Evolutionary conservation across 1,139 yeast genomes (phyloP).

Genomic region (Zhuliangozyma blackwelliae): DNA sequence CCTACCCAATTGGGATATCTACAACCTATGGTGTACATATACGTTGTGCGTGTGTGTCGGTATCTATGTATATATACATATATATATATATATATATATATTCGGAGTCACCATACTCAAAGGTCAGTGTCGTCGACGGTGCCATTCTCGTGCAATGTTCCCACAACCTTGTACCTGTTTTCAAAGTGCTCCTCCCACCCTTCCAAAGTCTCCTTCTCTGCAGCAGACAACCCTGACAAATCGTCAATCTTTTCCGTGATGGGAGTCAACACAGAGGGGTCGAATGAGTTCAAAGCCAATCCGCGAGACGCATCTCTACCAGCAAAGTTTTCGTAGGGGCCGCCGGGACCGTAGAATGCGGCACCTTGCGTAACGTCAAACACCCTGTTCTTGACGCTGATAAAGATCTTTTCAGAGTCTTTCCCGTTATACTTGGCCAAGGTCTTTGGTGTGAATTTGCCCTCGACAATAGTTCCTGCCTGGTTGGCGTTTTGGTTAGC

Average conservation of each 20-base stretch:
- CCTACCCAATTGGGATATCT: too few relatives aligned
- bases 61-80: too few relatives aligned
- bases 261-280: constrained; percentile 50
- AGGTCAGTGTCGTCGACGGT: constrained; percentile 6
- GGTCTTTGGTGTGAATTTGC: constrained; percentile 75
- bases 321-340: constrained; percentile 93
- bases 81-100: too few relatives aligned
- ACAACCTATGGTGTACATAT: too few relatives aligned
- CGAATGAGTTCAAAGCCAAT: constrained; percentile 86
- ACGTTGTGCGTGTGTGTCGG: too few relatives aligned
- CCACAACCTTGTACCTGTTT: constrained; percentile 71
- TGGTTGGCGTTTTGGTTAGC: constrained; percentile 4
- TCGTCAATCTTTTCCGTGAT: constrained; percentile 71
- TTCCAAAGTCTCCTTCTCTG: constrained; percentile 66
- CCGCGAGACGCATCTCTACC: constrained; percentile 97
- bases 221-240: constrained; percentile 53
- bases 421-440: constrained; percentile 75
- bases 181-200: constrained; percentile 86
- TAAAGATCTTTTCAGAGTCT: constrained; percentile 71
- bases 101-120: constrained; percentile 1
- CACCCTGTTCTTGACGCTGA: constrained; percentile 81
- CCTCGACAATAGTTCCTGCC: constrained; percentile 64
- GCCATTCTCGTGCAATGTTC: constrained; percentile 39
- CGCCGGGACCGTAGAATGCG: constrained; percentile 92
- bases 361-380: constrained; percentile 82